Base-by-base conservation (phyloP, 225 moss, liverwort and hornwort genomes). In the Takakia lepidozioides region DNA sequence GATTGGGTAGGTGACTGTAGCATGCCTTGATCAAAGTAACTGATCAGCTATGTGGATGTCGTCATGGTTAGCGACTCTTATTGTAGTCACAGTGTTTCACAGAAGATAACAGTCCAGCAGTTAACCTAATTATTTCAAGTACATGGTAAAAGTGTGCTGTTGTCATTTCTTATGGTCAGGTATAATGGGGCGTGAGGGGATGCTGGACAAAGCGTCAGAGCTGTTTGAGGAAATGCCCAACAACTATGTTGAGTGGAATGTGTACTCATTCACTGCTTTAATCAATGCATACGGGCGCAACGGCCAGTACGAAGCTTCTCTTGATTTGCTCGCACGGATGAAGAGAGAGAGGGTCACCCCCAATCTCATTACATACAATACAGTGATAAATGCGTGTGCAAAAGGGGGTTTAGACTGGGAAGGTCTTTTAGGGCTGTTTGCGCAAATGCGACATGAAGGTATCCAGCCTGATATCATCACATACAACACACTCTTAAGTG, bases 391-490 rank as follows among this genome's bases (percentile, higher is more conserved):
- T 24, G 85, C 98, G 34, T 98, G 85, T 65, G 98, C 98, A 2
- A 98, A 98, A 76, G 98, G 98, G 13, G 87, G 87, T 17, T 54
- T 98, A 38, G 91, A 91, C 54, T 98, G 98, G 98, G 90, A 91
- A 57, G 98, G 98, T 24, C 87, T 98, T 48, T 59, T 98, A 1
- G 87, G 98, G 36, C 63, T 98, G 50, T 98, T 98, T 63, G 98
- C 91, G 10, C 98, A 98, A 57, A 98, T 98, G 98, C 80, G 98
- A 38, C 98, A 98, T 29, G 98, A 98, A 66, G 98, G 91, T 47
- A 87, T 98, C 49, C 98, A 98, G 55, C 98, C 98, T 38, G 98
- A 98, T 42, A 91, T 98, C 20, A 98, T 98, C 49, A 98, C 98
- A 7, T 98, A 98, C 64, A 98, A 98, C 59, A 98, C 98, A 36